These are phyloP conservation scores for Lineolata rhizophorae DNA, from an alignment of 495 filamentous ascomycete species.

Conservation along the genomic window DNA sequence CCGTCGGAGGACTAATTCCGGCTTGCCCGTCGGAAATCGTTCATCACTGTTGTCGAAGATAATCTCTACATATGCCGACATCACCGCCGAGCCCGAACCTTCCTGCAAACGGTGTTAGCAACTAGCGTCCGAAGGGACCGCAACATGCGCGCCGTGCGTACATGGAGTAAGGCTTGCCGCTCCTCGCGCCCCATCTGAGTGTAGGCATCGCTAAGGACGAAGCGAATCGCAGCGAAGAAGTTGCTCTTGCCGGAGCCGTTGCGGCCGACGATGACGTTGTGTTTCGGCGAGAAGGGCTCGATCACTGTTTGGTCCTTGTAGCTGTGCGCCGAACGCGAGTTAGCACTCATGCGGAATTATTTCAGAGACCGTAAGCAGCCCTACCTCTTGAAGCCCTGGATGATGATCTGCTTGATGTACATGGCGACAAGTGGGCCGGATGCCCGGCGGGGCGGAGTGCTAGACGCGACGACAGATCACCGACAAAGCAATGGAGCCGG, in stretches of 20 bases:
- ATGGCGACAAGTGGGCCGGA: no score
- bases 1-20: conserved; percentile 71
- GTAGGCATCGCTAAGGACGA: conserved; percentile 95
- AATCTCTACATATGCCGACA: conserved; percentile 97
- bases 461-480: no score
- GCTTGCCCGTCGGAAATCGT: conserved; percentile 82
- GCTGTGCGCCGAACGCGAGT: conserved; percentile 30
- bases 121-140: not conserved
- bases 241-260: conserved; percentile 99
- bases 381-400: conserved; percentile 98
- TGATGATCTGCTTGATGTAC: conserved; percentile 99
- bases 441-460: no score
- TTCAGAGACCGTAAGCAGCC: no score
- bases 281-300: conserved; percentile 91
- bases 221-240: conserved; percentile 98
- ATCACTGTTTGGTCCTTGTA: conserved; percentile 99
- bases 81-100: conserved; percentile 89
- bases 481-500: no score
- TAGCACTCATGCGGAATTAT: no score
- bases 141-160: conserved; percentile 14
- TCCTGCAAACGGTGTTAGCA: conserved; percentile 28
- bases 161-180: conserved; percentile 79
- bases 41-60: conserved; percentile 97
- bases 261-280: conserved; percentile 97
- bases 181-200: conserved; percentile 91